These are phyloP conservation scores for Xerocomus brunneocitrinus DNA, from an alignment of 768 basidiomycete genomes.

Conservation along the genomic window DNA sequence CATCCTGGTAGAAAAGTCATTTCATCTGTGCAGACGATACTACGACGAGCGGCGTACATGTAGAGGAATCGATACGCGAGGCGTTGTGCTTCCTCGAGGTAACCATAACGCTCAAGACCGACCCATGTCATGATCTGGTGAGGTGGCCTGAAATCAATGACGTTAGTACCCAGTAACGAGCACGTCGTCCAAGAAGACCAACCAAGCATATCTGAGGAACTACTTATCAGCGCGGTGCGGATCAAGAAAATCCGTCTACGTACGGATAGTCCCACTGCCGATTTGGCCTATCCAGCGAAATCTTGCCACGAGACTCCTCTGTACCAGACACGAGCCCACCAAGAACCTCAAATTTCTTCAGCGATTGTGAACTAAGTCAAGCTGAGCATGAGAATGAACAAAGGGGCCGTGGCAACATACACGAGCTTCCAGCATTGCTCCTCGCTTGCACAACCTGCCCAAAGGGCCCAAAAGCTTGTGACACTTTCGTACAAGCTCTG, in stretches of 20 bases:
- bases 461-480: constrained; percentile 94
- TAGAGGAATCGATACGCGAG: constrained; percentile 96
- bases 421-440: constrained; percentile 92
- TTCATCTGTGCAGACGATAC: not conserved
- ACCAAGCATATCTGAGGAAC: constrained; percentile 62
- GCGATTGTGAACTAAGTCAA: constrained; percentile 61
- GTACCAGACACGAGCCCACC: constrained; percentile 96
- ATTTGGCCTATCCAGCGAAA: constrained; percentile 93
- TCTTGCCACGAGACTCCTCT: constrained; percentile 92
- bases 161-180: constrained; percentile 8
- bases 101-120: constrained; percentile 93
- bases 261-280: constrained; percentile 99
- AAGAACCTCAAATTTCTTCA: constrained; percentile 94
- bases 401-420: constrained; percentile 44
- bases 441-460: constrained; percentile 97
- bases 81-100: constrained; percentile 87
- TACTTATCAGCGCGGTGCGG: constrained; percentile 4
- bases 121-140: constrained; percentile 99
- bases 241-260: constrained; percentile 32
- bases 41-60: constrained; percentile 79
- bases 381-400: constrained; percentile 14
- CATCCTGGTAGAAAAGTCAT: constrained; percentile 53
- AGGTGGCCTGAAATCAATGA: constrained; percentile 60
- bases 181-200: constrained; percentile 11
- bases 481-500: constrained; percentile 95